Evolutionary conservation across 1,284 basidiomycete species (phyloP).

Genomic region (Malassezia brasiliensis): DNA sequence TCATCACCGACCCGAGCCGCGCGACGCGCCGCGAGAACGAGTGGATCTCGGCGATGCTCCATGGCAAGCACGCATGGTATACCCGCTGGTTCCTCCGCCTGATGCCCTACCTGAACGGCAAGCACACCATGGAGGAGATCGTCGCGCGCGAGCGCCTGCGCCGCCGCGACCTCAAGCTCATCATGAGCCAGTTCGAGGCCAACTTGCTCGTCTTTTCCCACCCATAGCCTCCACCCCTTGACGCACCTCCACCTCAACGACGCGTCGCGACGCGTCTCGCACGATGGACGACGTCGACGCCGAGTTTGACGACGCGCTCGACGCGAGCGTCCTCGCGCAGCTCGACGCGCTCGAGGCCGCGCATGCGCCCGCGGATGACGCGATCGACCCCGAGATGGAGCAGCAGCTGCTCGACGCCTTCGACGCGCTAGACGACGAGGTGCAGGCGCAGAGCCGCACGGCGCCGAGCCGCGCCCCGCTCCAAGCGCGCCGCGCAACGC

Average conservation of each 20-base stretch:
- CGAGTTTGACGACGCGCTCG: conserved; percentile 22
- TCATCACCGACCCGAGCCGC: conserved; percentile 71
- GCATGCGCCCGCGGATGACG: neutral
- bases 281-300: conserved; percentile 11
- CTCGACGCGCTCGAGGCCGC: neutral
- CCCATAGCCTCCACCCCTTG: conserved; percentile 16
- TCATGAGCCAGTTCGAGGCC: conserved; percentile 28
- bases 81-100: conserved; percentile 19
- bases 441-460: neutral
- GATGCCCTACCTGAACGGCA: conserved; percentile 43
- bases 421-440: conserved; percentile 27
- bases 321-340: neutral
- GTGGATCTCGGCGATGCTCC: conserved; percentile 74
- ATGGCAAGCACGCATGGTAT: conserved; percentile 57
- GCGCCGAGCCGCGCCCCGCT: neutral
- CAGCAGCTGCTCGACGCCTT: conserved; percentile 4
- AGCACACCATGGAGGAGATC: conserved; percentile 45
- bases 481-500: neutral
- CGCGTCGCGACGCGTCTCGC: conserved; percentile 2
- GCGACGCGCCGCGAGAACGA: conserved; percentile 64
- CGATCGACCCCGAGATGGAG: conserved; percentile 8
- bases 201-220: conserved; percentile 37
- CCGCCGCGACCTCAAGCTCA: conserved; percentile 21
- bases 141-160: conserved; percentile 28
- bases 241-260: too few species aligned